phyloP scores from a whole-genome alignment of 805 yeast species.

The Kluyveromyces lactis region DNA sequence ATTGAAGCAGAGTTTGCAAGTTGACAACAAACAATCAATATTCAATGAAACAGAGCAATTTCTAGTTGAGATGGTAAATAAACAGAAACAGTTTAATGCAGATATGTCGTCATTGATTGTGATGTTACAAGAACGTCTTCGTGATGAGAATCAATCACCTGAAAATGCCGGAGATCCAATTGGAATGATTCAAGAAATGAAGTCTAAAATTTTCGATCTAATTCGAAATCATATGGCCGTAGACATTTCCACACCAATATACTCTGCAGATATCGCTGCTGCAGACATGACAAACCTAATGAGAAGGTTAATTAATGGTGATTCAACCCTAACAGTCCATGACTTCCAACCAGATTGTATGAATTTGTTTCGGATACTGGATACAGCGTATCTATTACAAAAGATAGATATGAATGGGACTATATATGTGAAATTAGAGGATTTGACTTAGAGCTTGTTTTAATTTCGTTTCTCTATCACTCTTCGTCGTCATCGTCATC shows the following conservation, averaged over 20 bases:
- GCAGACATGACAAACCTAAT: slow-evolving; percentile 7
- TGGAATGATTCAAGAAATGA: slow-evolving; percentile 8
- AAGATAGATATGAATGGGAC: slow-evolving; percentile 4
- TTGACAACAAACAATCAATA: neutral
- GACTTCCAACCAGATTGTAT: slow-evolving; percentile 14
- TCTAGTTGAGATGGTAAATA: slow-evolving; percentile 8
- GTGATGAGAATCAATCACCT: neutral
- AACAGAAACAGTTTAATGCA: slow-evolving; percentile 15
- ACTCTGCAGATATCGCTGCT: slow-evolving; percentile 5
- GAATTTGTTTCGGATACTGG: slow-evolving; percentile 4
- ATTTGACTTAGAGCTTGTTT: slow-evolving; percentile 8
- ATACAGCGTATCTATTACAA: slow-evolving; percentile 1
- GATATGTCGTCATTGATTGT: slow-evolving; percentile 11
- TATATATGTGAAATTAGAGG: slow-evolving; percentile 12
- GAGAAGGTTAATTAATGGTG: slow-evolving; percentile 13
- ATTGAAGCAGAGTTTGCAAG: slow-evolving; percentile 12
- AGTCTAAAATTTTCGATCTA: slow-evolving; percentile 9
- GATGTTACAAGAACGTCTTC: slow-evolving; percentile 6
- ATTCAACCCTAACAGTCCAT: slow-evolving; percentile 9
- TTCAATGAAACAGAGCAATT: slow-evolving; percentile 3
- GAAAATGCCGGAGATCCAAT: neutral
- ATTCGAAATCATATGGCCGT: slow-evolving; percentile 11
- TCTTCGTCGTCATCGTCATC: slow-evolving; percentile 8
- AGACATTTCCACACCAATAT: slow-evolving; percentile 10
- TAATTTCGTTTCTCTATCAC: neutral